phyloP scores from a whole-genome alignment of 2,329 filamentous ascomycete species.

The Corinectria fuckeliana region DNA sequence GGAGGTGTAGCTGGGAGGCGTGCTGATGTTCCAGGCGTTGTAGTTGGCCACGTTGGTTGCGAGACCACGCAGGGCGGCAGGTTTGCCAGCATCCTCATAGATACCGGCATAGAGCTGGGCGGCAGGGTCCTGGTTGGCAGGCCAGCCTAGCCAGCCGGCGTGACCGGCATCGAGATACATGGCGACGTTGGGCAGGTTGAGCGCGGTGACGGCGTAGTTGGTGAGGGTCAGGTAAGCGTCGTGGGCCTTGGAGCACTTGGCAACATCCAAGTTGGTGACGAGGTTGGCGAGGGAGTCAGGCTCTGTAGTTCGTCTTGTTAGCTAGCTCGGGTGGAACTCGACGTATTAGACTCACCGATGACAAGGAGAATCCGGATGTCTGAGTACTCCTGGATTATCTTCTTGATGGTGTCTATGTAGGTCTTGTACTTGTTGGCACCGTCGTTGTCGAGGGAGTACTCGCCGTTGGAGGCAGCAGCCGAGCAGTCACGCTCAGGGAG shows the following conservation, averaged over 20 bases:
- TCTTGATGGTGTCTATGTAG: slow-evolving; percentile 59
- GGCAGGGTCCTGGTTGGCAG: slow-evolving; percentile 57
- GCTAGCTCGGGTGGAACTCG: accelerated
- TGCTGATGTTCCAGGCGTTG: slow-evolving; percentile 54
- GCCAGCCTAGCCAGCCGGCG: slow-evolving; percentile 65
- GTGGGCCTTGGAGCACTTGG: slow-evolving; percentile 57
- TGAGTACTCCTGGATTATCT: slow-evolving; percentile 50
- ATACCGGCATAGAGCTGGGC: slow-evolving; percentile 55
- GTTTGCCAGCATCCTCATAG: slow-evolving; percentile 58
- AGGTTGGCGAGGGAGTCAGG: slow-evolving; percentile 66
- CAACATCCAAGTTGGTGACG: slow-evolving; percentile 59
- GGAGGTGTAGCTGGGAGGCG: slow-evolving; percentile 53
- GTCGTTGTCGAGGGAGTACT: slow-evolving; percentile 57
- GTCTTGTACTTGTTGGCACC: slow-evolving; percentile 61
- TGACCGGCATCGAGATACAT: slow-evolving; percentile 66
- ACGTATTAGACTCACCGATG: slow-evolving; percentile 42
- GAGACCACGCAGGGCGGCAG: slow-evolving; percentile 58
- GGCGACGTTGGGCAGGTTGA: slow-evolving; percentile 62
- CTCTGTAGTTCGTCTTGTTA: slow-evolving; percentile 44
- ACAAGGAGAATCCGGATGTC: slow-evolving; percentile 53
- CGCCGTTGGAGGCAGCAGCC: slow-evolving; percentile 63
- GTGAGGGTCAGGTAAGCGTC: slow-evolving; percentile 56
- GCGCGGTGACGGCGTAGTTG: slow-evolving; percentile 56
- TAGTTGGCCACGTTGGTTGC: slow-evolving; percentile 67
- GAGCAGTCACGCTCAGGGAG: slow-evolving; percentile 65